A percentile compares a stretch with the other conserved stretches of the same genome.
Conservation (phyloP, 371 early-diverging fungal species). For the Vairimorpha apis region DNA sequence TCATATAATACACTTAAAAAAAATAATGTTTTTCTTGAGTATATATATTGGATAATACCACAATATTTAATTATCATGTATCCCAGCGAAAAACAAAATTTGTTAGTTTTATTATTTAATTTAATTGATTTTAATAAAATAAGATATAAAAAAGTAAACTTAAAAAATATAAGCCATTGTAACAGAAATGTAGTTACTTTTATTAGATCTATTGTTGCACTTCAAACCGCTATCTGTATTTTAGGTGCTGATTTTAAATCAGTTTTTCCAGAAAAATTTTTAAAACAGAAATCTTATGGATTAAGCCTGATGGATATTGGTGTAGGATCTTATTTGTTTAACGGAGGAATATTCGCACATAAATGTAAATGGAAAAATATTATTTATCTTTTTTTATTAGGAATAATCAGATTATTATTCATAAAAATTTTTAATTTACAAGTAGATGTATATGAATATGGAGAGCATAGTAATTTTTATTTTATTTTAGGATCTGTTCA, state of each 20-base stretch:
- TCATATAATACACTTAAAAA: conserved; percentile 18
- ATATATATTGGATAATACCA: conserved; percentile 35
- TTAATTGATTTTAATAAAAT: conserved; percentile 11
- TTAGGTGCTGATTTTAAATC: conserved; percentile 55
- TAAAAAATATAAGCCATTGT: neutral
- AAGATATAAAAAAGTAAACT: neutral
- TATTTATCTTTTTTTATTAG: conserved; percentile 43
- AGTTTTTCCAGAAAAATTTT: conserved; percentile 47
- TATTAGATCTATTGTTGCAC: conserved; percentile 15
- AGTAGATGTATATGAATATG: conserved; percentile 60
- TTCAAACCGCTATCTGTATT: conserved; percentile 51
- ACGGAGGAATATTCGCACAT: conserved; percentile 45
- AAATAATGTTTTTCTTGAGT: conserved; percentile 18
- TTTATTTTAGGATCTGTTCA: conserved; percentile 46
- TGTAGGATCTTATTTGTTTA: conserved; percentile 57
- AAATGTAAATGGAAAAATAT: conserved; percentile 7
- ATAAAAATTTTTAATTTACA: conserved; percentile 49
- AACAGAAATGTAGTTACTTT: neutral
- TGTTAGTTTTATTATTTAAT: neutral
- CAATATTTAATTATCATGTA: conserved; percentile 32
- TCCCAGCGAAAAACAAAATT: neutral
- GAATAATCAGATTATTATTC: conserved; percentile 47
- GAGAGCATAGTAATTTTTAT: conserved; percentile 61
- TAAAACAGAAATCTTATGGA: conserved; percentile 52
- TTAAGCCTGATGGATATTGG: conserved; percentile 62